phyloP scores from a whole-genome alignment of 2,329 filamentous ascomycete species.

The Berkeleyomyces basicola region DNA sequence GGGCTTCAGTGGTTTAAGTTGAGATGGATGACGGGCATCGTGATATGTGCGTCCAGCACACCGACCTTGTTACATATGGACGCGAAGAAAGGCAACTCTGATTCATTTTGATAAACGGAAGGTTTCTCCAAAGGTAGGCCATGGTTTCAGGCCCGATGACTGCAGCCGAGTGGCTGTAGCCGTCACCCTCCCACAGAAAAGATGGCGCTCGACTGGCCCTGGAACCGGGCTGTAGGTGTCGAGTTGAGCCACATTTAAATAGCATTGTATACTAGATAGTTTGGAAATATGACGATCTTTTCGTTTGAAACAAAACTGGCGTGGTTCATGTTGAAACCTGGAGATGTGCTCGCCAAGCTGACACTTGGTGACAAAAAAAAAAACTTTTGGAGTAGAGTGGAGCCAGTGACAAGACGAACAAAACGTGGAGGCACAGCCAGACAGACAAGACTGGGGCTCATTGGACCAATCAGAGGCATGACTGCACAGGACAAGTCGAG shows the following conservation, averaged over 20 bases:
- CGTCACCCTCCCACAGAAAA: neutral
- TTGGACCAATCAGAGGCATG: neutral
- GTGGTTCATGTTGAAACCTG: neutral
- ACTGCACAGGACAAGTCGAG: too few relatives aligned
- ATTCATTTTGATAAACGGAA: conserved; percentile 31
- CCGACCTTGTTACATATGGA: conserved; percentile 94
- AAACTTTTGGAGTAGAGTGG: neutral
- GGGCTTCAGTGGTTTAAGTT: conserved; percentile 76
- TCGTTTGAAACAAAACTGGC: neutral
- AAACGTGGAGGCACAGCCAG: neutral
- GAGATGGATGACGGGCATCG: conserved; percentile 48
- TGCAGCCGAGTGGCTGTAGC: conserved; percentile 4
- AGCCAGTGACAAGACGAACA: neutral
- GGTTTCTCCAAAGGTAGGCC: conserved; percentile 6
- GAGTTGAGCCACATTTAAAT: neutral
- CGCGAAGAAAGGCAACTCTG: conserved; percentile 97
- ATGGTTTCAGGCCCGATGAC: conserved; percentile 1
- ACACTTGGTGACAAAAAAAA: neutral
- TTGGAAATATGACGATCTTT: neutral
- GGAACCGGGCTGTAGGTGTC: too few relatives aligned
- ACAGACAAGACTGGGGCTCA: neutral
- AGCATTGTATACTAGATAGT: neutral
- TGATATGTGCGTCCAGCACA: conserved; percentile 99
- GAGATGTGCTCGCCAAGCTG: too few relatives aligned
- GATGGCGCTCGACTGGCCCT: neutral